Base-by-base conservation (phyloP, 1,284 basidiomycete genomes). In the Papiliotrema nemorosa region DNA sequence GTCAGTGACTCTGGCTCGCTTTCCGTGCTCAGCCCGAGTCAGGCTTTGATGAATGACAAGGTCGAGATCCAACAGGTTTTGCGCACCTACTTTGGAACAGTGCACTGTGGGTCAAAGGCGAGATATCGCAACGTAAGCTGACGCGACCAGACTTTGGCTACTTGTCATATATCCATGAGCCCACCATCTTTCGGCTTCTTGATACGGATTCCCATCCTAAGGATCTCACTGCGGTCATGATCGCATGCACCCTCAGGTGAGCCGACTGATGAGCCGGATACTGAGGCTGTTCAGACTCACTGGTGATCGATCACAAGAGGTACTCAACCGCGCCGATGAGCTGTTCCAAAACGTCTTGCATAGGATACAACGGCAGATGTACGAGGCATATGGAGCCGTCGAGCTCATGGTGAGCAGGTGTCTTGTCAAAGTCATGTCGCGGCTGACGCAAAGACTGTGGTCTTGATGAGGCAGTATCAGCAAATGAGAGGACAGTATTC, bases 121-220 rank as follows among this genome's bases (percentile, higher is more conserved):
- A 18, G 9, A 22, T 6, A n/a, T 14, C 14, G 25, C 13, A 25
- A 18, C 20, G n/a, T n/a, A 33, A 36, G 25, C 1, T 26, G 39
- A 26, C n/a, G 26, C 10, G 3, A 16, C n/a, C 36, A 58, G 57
- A 57, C 43, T 57, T 50, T 27, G 55, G 52, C n/a, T 59, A 50
- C 36, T 40, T 57, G 21, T 29, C 58, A 3, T 59, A 52, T 35
- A 54, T 59, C 25, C 55, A 59, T 38, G 39, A 57, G 39, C 49
- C 51, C 6, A 45, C 37, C 18, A 52, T 59, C 43, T 49, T 48
- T 27, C 44, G 49, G 9, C 44, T 55, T 3, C 39, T 59, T n/a
- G 46, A 44, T 2, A 25, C 10, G 5, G 55, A 48, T 14, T 39
- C 41, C 22, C 44, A 48, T n/a, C 58, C 58, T 2, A 34, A 31